phyloP scores from a whole-genome alignment of 2,329 filamentous ascomycete genomes.

The Teratosphaeria pseudoeucalypti region DNA sequence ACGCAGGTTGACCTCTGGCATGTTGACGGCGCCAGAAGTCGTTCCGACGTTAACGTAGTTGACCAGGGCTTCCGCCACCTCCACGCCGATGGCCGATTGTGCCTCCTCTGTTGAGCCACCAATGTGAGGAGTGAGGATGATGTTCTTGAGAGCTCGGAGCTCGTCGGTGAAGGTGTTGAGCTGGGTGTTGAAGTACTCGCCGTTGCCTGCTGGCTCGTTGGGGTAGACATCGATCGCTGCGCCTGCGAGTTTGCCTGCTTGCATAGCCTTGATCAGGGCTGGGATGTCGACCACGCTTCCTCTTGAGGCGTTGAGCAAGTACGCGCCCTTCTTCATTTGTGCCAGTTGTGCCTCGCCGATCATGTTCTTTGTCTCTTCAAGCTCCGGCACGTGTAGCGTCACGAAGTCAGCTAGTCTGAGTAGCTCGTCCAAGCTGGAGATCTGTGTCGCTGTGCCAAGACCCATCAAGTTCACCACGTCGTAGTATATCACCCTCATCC shows the following conservation, averaged over 20 bases:
- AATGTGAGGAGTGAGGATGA: conserved; percentile 94
- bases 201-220: conserved; percentile 84
- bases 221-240: conserved; percentile 96
- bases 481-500: conserved; percentile 96
- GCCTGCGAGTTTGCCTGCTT: conserved; percentile 76
- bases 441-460: conserved; percentile 76
- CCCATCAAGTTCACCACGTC: conserved; percentile 92
- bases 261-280: conserved; percentile 78
- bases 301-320: conserved; percentile 91
- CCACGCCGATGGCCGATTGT: conserved; percentile 87
- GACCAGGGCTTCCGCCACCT: conserved; percentile 79
- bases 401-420: conserved; percentile 80
- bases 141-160: conserved; percentile 72
- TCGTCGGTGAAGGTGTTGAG: conserved; percentile 82
- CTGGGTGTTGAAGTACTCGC: conserved; percentile 80
- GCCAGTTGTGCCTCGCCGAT: conserved; percentile 70
- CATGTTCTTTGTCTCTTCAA: conserved; percentile 86
- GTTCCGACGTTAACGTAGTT: conserved; percentile 93
- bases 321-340: conserved; percentile 85
- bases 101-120: conserved; percentile 97
- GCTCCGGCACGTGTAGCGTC: conserved; percentile 86
- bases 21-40: conserved; percentile 85
- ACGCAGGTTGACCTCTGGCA: conserved; percentile 88
- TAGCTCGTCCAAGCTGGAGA: conserved; percentile 65
- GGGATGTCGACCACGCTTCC: conserved; percentile 91